A percentile compares a stretch with the other conserved stretches of the same genome.
These are phyloP conservation scores for Vinca major DNA, from an alignment of 305 asterid species.

Conservation along the genomic window DNA sequence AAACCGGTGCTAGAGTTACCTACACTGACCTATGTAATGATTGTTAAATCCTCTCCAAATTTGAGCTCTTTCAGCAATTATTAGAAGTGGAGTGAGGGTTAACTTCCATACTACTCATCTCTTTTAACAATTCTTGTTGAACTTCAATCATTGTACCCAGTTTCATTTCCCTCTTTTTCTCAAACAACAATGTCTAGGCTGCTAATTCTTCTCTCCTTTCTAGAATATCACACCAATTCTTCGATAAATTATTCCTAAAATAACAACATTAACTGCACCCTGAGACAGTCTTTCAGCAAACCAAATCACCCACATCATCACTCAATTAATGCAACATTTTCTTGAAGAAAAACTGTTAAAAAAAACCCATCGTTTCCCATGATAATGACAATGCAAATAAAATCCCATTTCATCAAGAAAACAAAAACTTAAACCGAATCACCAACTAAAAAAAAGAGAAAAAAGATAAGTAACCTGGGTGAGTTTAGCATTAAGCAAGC, in stretches of 20 bases:
- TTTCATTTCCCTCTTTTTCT: neutral
- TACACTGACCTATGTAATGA: neutral
- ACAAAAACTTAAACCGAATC: neutral
- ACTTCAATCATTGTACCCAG: neutral
- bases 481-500: slow-evolving; percentile 85
- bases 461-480: slow-evolving; percentile 49
- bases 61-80: neutral
- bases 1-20: neutral
- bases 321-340: neutral
- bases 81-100: neutral
- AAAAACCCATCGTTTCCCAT: neutral
- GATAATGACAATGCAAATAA: neutral
- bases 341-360: neutral
- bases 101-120: neutral
- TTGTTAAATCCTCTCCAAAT: neutral
- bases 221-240: neutral
- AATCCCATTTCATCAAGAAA: neutral
- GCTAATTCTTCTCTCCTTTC: neutral
- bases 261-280: neutral
- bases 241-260: neutral
- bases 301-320: neutral
- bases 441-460: neutral
- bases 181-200: no score
- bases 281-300: neutral
- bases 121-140: neutral